Conservation (phyloP, 2,329 filamentous ascomycete species). For the Xylariales sp. region DNA sequence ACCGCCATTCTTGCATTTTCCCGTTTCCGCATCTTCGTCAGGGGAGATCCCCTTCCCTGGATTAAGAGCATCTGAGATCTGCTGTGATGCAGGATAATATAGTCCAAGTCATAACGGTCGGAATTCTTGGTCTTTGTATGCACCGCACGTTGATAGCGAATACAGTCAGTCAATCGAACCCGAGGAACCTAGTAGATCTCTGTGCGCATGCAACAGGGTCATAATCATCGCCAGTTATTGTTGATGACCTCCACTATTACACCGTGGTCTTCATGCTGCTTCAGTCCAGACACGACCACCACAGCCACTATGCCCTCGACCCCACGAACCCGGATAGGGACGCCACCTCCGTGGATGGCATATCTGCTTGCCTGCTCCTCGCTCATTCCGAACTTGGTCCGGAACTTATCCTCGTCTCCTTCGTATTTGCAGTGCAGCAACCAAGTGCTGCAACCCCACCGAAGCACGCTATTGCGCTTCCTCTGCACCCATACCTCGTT, state of each 20-base stretch:
- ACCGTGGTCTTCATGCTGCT: slow-evolving; percentile 73
- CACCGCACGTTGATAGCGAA: too few relatives aligned
- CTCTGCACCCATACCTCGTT: slow-evolving; percentile 66
- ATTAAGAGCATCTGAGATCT: too few relatives aligned
- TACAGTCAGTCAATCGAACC: too few relatives aligned
- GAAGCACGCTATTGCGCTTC: slow-evolving; percentile 67
- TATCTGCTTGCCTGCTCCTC: slow-evolving; percentile 54
- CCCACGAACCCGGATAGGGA: slow-evolving; percentile 66
- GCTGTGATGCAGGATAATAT: too few relatives aligned
- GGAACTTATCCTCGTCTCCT: slow-evolving; percentile 61
- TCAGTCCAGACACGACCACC: slow-evolving; percentile 70
- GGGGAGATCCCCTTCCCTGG: too few relatives aligned
- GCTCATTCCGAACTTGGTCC: slow-evolving; percentile 59
- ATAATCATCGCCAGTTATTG: slow-evolving; percentile 40
- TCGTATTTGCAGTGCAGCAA: slow-evolving; percentile 63
- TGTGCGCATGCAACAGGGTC: too few relatives aligned
- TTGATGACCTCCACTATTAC: slow-evolving; percentile 67
- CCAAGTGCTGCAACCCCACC: slow-evolving; percentile 69
- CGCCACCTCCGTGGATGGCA: slow-evolving; percentile 73
- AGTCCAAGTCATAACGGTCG: too few relatives aligned
- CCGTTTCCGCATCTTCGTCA: too few relatives aligned
- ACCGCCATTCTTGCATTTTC: too few relatives aligned
- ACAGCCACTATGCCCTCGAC: slow-evolving; percentile 74
- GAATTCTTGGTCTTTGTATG: too few relatives aligned
- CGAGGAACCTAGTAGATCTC: too few relatives aligned